phyloP scores from a whole-genome alignment of 768 basidiomycete species.

The Daedalea quercina region DNA sequence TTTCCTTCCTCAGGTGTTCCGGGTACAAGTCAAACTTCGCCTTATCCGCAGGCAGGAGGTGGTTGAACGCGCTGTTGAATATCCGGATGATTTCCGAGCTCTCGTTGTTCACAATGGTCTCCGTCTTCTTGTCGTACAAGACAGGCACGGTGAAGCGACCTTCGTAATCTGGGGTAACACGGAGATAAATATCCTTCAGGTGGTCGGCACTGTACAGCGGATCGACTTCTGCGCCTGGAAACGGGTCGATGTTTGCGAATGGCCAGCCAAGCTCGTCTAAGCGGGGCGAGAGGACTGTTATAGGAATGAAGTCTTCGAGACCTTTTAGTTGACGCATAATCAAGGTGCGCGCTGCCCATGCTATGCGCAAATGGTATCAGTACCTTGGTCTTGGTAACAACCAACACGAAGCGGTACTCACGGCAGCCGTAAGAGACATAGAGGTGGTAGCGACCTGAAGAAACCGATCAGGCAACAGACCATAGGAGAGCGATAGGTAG shows the following conservation, averaged over 20 bases:
- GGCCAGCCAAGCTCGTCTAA: slow-evolving; percentile 88
- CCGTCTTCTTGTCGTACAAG: slow-evolving; percentile 86
- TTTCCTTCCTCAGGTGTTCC: slow-evolving; percentile 57
- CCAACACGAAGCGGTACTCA: slow-evolving; percentile 28
- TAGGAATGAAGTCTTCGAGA: slow-evolving; percentile 76
- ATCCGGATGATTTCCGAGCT: slow-evolving; percentile 93
- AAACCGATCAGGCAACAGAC: not conserved
- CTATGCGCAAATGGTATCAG: slow-evolving; percentile 28
- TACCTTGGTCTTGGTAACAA: not conserved
- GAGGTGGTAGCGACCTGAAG: slow-evolving; percentile 79
- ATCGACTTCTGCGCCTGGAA: slow-evolving; percentile 72
- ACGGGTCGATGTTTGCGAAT: slow-evolving; percentile 63
- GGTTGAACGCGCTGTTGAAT: slow-evolving; percentile 82
- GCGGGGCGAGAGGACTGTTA: slow-evolving; percentile 22
- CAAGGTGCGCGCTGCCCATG: slow-evolving; percentile 91
- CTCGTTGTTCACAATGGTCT: slow-evolving; percentile 94
- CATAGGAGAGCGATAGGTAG: not conserved
- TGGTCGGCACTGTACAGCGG: slow-evolving; percentile 63
- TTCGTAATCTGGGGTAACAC: slow-evolving; percentile 59
- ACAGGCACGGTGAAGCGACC: slow-evolving; percentile 89
- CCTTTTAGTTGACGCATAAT: slow-evolving; percentile 91
- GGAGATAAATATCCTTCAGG: slow-evolving; percentile 81
- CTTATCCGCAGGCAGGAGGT: slow-evolving; percentile 57
- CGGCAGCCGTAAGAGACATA: slow-evolving; percentile 87
- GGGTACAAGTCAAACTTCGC: slow-evolving; percentile 77